Evolutionary conservation across 768 basidiomycete genomes (phyloP), one percentile per base, ranked within the genome.

Genomic region (Ramaria rubella): DNA sequence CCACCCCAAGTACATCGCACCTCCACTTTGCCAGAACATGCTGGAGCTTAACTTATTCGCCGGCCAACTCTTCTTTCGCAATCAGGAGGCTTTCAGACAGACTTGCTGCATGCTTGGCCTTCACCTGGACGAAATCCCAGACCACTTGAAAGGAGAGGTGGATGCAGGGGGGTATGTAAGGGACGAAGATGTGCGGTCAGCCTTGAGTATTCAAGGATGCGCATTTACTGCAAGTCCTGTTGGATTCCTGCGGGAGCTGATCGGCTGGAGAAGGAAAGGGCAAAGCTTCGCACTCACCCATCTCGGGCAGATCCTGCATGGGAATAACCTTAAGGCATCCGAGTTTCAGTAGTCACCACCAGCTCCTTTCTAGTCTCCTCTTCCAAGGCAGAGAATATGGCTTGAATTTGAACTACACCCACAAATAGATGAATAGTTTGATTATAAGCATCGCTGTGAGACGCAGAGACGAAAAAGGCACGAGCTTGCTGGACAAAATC

Each of bases 1-100:
- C 33, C 29, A 17, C 3, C 26, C 17, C 19, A 12, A 17, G 15
- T 29, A 40, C 7, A 11, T 6, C 4, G 46, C 67, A 2, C 58
- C 69, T 1, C 23, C 27, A 2, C 49, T 58, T 1, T 40, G 52
- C 2, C 34, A 56, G 8, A 48, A 64, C 8, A 67, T 66, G 26
- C 52, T 50, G 24, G 74, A 77, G 45, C 64, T 79, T 33, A 76
- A 73, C 36, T 58, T 78, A 29, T 77, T 73, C 60, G 73, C 76
- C 14, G 77, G 76, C 2, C 75, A 79, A 53, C 66, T 79, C 3
- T 79, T 73, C 54, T 53, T 77, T 34, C 63, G 62, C 9, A 62
- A 72, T 23, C 62, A 68, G 24, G 57, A 55, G 11, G 61, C 69
- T 1, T 79, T 77, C 51, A 58, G 58, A 27, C 60, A 56, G 1